phyloP scores from a whole-genome alignment of 2,329 filamentous ascomycete species.

The Metarhizium humberi region DNA sequence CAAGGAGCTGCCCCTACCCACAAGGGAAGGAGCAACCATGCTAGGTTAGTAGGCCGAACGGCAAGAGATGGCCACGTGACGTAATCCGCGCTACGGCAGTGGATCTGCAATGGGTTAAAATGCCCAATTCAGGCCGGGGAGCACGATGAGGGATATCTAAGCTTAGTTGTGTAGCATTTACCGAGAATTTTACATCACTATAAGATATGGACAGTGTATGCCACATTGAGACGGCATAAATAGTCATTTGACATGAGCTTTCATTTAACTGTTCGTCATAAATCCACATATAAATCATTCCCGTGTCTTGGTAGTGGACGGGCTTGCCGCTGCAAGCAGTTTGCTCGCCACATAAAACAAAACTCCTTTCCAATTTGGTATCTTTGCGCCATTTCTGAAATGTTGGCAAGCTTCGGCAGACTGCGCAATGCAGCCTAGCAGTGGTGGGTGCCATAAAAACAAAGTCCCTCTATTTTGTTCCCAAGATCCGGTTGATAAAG shows the following conservation, averaged over 20 bases:
- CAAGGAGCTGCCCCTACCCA: not conserved
- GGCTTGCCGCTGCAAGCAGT: not conserved
- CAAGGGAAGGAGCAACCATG: not conserved
- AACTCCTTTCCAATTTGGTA: constrained; percentile 3
- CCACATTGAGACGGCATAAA: not conserved
- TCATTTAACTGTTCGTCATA: not conserved
- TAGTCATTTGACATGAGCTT: not conserved
- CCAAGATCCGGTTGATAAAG: not conserved
- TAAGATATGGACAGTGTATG: not conserved
- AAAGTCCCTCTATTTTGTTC: not conserved
- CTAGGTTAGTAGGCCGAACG: not conserved
- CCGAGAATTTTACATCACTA: not conserved
- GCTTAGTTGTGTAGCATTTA: not conserved
- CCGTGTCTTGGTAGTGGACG: not conserved
- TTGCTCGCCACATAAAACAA: not conserved
- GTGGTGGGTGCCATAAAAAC: not conserved
- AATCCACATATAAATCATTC: not conserved
- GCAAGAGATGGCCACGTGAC: not conserved
- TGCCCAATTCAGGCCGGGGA: too few species aligned
- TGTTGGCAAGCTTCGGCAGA: not conserved
- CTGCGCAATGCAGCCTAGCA: not conserved
- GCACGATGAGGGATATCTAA: too few species aligned
- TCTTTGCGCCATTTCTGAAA: constrained; percentile 1
- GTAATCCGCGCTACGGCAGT: not conserved
- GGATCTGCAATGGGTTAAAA: not conserved